A percentile compares a stretch with the other conserved stretches of the same genome.
phyloP scores from a whole-genome alignment of 2,329 filamentous ascomycete species.

The Cadophora sp. region DNA sequence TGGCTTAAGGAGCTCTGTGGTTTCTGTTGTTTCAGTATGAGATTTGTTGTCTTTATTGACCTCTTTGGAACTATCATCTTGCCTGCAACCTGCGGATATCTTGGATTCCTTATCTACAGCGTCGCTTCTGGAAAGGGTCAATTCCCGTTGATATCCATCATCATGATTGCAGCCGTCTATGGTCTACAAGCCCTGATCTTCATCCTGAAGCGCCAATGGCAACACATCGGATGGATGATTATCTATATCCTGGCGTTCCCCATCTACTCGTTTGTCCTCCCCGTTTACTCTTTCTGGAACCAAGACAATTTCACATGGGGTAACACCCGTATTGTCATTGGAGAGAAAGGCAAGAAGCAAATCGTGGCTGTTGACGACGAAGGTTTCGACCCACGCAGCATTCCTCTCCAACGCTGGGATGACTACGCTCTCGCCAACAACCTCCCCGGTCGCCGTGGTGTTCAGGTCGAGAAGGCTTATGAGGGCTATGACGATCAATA shows the following conservation, averaged over 20 bases:
- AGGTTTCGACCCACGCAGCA: conserved; percentile 87
- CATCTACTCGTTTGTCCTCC: conserved; percentile 89
- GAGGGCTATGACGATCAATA: conserved; percentile 79
- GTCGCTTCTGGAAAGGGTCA: conserved; percentile 73
- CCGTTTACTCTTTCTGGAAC: conserved; percentile 99
- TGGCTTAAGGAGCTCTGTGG: conserved; percentile 93
- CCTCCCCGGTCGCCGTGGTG: conserved; percentile 87
- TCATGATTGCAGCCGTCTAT: conserved; percentile 90
- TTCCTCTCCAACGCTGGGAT: conserved; percentile 96
- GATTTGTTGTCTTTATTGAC: conserved; percentile 95
- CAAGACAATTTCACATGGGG: conserved; percentile 99
- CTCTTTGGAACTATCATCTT: conserved; percentile 91
- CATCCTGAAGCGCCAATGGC: conserved; percentile 96
- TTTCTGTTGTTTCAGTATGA: conserved; percentile 99
- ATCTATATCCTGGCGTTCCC: conserved; percentile 97
- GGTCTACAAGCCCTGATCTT: conserved; percentile 97
- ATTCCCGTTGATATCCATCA: conserved; percentile 85
- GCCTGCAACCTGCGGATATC: conserved; percentile 85
- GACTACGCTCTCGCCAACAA: conserved; percentile 89
- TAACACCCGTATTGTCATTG: conserved; percentile 96
- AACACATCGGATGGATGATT: conserved; percentile 99
- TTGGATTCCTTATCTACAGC: conserved; percentile 85
- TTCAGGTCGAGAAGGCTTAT: conserved; percentile 68
- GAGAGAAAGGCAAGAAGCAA: conserved; percentile 89
- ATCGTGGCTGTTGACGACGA: conserved; percentile 87